A percentile compares a stretch with the other conserved stretches of the same genome.
These are phyloP conservation scores for Eucalyptus regnans DNA, from an alignment of 345 rosid species.

Conservation along the genomic window DNA sequence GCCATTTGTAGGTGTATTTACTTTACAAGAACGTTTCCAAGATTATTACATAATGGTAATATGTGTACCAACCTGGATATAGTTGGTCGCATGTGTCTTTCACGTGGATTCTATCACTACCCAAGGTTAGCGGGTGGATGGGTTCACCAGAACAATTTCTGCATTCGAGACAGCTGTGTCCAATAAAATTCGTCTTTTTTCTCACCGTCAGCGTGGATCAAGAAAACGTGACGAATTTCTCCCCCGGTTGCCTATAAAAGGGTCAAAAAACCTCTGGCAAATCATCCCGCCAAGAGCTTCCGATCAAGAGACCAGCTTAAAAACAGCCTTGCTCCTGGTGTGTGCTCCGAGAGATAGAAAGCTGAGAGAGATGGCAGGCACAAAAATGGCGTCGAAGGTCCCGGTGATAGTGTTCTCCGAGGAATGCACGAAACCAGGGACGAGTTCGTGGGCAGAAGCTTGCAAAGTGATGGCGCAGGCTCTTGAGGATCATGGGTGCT, in stretches of 20 bases:
- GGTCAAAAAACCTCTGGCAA: neutral
- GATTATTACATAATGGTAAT: neutral
- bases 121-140: neutral
- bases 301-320: neutral
- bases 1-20: neutral
- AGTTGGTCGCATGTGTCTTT: conserved; percentile 23
- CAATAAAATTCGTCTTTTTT: no score
- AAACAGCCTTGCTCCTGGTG: neutral
- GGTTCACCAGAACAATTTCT: no score
- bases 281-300: neutral
- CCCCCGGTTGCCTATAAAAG: neutral
- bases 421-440: neutral
- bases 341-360: neutral
- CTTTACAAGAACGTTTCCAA: neutral
- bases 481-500: conserved; percentile 12
- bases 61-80: neutral
- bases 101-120: conserved; percentile 16
- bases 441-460: conserved; percentile 1
- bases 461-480: conserved; percentile 2
- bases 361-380: neutral
- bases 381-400: neutral
- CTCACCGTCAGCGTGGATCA: no score
- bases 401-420: neutral
- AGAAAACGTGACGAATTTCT: neutral
- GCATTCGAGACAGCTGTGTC: no score